Conservation (phyloP, 2,329 filamentous ascomycete genomes). For the Septoria linicola region DNA sequence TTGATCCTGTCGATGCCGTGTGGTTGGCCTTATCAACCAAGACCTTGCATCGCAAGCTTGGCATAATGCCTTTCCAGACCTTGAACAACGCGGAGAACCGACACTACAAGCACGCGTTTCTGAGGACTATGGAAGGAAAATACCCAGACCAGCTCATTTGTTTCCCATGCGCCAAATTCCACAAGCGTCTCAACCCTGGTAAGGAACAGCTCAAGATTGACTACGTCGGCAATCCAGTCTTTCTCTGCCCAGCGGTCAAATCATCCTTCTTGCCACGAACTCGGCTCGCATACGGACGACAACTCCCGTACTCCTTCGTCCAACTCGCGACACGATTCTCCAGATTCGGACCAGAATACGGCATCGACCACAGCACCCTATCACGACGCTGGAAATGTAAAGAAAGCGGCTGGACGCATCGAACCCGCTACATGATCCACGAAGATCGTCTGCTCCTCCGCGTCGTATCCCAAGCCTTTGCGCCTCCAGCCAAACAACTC, state of each 20-base stretch:
- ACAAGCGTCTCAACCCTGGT: constrained; percentile 54
- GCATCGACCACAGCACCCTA: constrained; percentile 50
- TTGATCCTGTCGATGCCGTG: constrained; percentile 50
- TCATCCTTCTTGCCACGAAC: constrained; percentile 54
- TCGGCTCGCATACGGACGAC: constrained; percentile 55
- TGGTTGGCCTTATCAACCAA: constrained; percentile 52
- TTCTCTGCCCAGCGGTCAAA: constrained; percentile 54
- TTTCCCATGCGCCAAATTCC: constrained; percentile 57
- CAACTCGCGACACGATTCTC: constrained; percentile 56
- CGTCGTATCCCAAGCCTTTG: constrained; percentile 56
- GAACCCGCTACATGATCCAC: constrained; percentile 55
- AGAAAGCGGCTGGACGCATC: constrained; percentile 54
- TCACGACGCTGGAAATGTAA: constrained; percentile 56
- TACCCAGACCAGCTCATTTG: constrained; percentile 60
- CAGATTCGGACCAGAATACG: constrained; percentile 50
- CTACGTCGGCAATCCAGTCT: constrained; percentile 57
- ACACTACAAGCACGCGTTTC: constrained; percentile 51
- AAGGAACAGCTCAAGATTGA: constrained; percentile 55
- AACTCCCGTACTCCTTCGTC: constrained; percentile 58
- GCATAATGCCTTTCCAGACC: constrained; percentile 41
- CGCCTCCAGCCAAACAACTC: constrained; percentile 47
- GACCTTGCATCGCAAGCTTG: constrained; percentile 47
- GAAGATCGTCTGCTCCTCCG: constrained; percentile 57
- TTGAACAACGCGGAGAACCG: constrained; percentile 47
- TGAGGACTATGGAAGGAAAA: constrained; percentile 51